Conservation (phyloP, 192 early-diverging fungal species). For the Neocallimastix lanati region DNA sequence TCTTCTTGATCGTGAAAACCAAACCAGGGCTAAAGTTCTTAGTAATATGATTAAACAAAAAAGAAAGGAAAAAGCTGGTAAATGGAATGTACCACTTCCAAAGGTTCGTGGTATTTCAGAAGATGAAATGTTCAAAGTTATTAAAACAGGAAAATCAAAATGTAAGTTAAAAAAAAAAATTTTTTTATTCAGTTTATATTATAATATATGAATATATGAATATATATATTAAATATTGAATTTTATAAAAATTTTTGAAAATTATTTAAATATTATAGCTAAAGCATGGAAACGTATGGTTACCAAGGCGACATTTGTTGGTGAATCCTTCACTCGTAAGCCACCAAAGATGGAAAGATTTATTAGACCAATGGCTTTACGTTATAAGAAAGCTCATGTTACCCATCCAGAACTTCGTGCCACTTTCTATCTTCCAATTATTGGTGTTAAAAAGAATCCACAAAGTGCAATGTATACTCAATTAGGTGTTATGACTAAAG, state of each 20-base stretch:
- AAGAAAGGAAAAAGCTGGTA: slow-evolving; percentile 98
- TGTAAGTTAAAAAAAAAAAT: slow-evolving; percentile 8
- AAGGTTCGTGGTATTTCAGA: slow-evolving; percentile 98
- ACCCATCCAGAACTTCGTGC: slow-evolving; percentile 96
- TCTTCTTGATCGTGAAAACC: slow-evolving; percentile 92
- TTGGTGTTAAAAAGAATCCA: slow-evolving; percentile 98
- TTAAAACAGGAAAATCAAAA: slow-evolving; percentile 85
- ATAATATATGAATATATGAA: no score
- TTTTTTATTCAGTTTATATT: no score
- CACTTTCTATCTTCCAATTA: slow-evolving; percentile 89
- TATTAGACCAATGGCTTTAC: slow-evolving; percentile 88
- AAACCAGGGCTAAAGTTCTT: slow-evolving; percentile 89
- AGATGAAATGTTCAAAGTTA: slow-evolving; percentile 97
- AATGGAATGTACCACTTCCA: slow-evolving; percentile 91
- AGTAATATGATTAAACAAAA: slow-evolving; percentile 99
- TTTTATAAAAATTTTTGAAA: no score
- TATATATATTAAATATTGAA: no score
- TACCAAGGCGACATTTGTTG: slow-evolving; percentile 97
- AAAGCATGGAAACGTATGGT: slow-evolving; percentile 99
- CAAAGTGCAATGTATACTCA: slow-evolving; percentile 87
- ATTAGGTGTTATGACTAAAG: slow-evolving; percentile 94
- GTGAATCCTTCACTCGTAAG: slow-evolving; percentile 94
- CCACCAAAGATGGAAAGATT: slow-evolving; percentile 99
- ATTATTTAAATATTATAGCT: no score
- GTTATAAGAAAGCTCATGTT: slow-evolving; percentile 97